These are phyloP conservation scores for Naegleria gruberi DNA, from an alignment of 208 protist species.

Conservation along the genomic window DNA sequence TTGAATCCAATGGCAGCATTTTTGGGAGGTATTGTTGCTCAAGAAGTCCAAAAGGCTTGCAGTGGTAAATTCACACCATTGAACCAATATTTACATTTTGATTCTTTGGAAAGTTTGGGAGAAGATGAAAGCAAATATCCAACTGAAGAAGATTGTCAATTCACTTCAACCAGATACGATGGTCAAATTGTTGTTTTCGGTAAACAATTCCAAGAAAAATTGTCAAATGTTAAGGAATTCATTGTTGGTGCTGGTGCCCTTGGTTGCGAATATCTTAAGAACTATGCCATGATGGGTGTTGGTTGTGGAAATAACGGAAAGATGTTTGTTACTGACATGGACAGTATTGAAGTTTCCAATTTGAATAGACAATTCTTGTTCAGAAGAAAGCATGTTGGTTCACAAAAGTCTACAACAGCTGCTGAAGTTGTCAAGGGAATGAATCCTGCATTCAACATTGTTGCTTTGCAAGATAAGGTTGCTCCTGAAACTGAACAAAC, in stretches of 20 bases:
- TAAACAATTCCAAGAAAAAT: conserved; percentile 62
- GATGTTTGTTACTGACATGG: conserved; percentile 97
- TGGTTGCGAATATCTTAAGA: conserved; percentile 98
- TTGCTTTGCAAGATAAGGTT: conserved; percentile 72
- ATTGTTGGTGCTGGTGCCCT: conserved; percentile 95
- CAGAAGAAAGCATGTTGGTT: conserved; percentile 82
- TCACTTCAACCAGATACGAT: conserved; percentile 71
- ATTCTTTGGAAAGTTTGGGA: conserved; percentile 75
- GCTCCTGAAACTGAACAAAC: conserved; percentile 86
- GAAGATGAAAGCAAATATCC: not conserved
- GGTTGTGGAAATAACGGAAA: conserved; percentile 62
- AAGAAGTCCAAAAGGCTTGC: conserved; percentile 82
- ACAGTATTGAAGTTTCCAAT: conserved; percentile 98
- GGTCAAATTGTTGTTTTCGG: conserved; percentile 90
- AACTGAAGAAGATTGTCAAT: conserved; percentile 20
- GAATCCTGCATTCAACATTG: conserved; percentile 79
- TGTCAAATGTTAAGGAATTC: conserved; percentile 72
- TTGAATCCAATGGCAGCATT: conserved; percentile 81
- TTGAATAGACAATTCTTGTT: conserved; percentile 99
- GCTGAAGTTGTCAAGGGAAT: conserved; percentile 76
- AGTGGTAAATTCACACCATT: conserved; percentile 91
- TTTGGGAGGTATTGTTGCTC: conserved; percentile 83
- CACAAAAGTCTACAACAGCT: conserved; percentile 87
- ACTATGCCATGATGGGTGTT: conserved; percentile 94
- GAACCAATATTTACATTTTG: conserved; percentile 91